These are phyloP conservation scores for Plasmodium fragile DNA, from an alignment of 169 alveolate species.

Conservation along the genomic window DNA sequence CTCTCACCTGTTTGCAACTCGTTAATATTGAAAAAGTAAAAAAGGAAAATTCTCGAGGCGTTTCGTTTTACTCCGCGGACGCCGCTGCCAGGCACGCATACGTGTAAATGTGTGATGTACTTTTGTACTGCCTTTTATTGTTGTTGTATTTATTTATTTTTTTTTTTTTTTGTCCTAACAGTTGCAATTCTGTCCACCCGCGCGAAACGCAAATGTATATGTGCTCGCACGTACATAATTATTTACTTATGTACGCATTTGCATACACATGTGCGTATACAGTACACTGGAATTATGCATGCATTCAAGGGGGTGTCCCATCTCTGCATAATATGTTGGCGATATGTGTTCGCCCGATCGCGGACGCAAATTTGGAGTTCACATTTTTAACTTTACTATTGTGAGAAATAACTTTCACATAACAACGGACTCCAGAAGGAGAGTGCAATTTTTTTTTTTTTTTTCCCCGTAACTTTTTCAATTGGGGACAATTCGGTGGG, in stretches of 20 bases:
- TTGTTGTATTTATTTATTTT: no score
- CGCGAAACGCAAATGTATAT: neutral
- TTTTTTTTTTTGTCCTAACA: neutral
- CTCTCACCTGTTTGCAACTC: neutral
- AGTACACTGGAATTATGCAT: neutral
- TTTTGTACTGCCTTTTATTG: neutral
- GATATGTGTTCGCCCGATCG: neutral
- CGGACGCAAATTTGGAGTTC: neutral
- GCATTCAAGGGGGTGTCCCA: neutral
- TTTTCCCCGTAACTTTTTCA: neutral
- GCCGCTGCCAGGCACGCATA: neutral
- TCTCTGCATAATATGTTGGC: neutral
- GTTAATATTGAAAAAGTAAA: neutral
- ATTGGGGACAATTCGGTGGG: neutral
- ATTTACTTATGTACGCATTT: neutral
- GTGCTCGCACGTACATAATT: neutral
- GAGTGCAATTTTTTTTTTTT: neutral
- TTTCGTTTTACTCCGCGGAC: neutral
- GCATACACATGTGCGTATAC: constrained; percentile 3
- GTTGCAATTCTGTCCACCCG: neutral
- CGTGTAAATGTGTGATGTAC: neutral
- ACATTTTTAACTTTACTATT: neutral
- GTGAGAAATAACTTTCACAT: neutral
- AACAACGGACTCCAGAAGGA: neutral
- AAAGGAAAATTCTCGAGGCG: neutral